phyloP scores from a whole-genome alignment of 2,329 filamentous ascomycete genomes.

The Penicillium sp. region DNA sequence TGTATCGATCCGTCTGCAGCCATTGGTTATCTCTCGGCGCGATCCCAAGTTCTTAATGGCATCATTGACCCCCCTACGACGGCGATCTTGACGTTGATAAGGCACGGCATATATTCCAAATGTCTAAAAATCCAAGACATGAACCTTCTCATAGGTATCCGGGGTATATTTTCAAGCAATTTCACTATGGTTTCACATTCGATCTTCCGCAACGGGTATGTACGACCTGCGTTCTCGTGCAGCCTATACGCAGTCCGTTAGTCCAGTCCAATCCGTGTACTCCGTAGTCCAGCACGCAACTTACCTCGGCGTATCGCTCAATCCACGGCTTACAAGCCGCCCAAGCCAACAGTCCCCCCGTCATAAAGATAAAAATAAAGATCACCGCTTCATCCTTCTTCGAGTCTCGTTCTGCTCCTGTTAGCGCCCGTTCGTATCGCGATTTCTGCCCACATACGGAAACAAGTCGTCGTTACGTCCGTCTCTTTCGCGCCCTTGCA shows the following conservation, averaged over 20 bases:
- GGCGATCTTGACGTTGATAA: background rate
- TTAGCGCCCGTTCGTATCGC: background rate
- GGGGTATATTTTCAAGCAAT: background rate
- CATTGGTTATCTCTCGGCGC: background rate
- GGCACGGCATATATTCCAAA: no score
- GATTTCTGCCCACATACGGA: constrained; percentile 48
- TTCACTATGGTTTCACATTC: background rate
- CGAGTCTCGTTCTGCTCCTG: constrained; percentile 61
- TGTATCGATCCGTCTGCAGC: background rate
- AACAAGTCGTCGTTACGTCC: constrained; percentile 67
- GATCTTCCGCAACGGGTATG: constrained; percentile 48
- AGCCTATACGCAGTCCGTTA: constrained; percentile 34
- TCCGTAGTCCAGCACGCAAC: constrained; percentile 12
- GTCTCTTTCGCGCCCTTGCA: constrained; percentile 65
- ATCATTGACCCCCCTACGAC: background rate
- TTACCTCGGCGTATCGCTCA: constrained; percentile 57
- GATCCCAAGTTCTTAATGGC: background rate
- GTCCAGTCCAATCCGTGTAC: background rate
- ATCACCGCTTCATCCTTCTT: constrained; percentile 68
- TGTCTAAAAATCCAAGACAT: no score
- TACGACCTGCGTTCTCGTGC: constrained; percentile 54
- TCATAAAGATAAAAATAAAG: constrained; percentile 66
- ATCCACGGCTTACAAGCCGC: constrained; percentile 63
- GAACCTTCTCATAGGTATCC: background rate
- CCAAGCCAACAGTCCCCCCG: constrained; percentile 61